phyloP scores from a whole-genome alignment of 140 eudicot genomes.

The Oenanthe javanica region DNA sequence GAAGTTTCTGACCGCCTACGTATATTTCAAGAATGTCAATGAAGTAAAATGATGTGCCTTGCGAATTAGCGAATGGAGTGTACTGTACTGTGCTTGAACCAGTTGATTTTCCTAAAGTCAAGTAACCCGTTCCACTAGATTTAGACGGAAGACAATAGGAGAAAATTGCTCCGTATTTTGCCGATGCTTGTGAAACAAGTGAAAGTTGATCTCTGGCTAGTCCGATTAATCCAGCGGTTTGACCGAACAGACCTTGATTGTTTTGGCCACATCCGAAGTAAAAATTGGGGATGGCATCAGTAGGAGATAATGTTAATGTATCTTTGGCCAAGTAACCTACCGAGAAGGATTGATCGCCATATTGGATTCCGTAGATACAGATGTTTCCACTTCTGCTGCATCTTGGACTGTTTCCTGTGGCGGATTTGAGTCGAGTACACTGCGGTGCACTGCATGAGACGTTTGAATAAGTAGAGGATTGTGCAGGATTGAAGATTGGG shows the following conservation, averaged over 20 bases:
- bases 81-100: conserved; percentile 16
- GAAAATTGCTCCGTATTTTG: conserved; percentile 45
- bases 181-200: conserved; percentile 42
- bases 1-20: conserved; percentile 42
- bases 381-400: conserved; percentile 46
- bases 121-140: conserved; percentile 42
- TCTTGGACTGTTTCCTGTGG: conserved; percentile 52
- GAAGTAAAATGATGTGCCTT: conserved; percentile 36
- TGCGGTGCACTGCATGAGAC: conserved; percentile 43
- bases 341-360: conserved; percentile 71
- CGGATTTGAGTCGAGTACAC: conserved; percentile 42
- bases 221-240: conserved; percentile 58
- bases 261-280: conserved; percentile 74
- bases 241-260: conserved; percentile 61
- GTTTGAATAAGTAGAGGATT: conserved; percentile 52
- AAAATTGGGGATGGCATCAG: conserved; percentile 32
- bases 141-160: conserved; percentile 76
- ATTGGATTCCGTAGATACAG: conserved; percentile 60
- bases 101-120: conserved; percentile 42
- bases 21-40: conserved; percentile 25
- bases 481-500: conserved; percentile 49
- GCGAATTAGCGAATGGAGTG: conserved; percentile 30
- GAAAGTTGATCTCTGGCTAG: conserved; percentile 60
- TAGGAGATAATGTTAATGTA: conserved; percentile 34
- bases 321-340: conserved; percentile 58